Evolutionary conservation across 129 eudicot species (phyloP).

Genomic region (Chrysanthemum seticuspe): DNA sequence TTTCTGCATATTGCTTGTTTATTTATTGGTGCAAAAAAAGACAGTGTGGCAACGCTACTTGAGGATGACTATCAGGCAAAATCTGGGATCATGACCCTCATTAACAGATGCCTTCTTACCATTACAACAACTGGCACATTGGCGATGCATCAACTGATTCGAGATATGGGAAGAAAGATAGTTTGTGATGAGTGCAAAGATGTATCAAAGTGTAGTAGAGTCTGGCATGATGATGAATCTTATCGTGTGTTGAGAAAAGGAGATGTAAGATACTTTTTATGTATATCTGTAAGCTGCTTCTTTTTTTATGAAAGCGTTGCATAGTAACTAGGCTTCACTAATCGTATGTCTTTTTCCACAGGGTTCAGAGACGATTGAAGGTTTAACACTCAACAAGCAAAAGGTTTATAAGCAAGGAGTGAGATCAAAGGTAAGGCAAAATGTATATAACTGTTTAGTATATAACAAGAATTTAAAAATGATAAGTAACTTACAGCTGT

Average conservation of each 20-base stretch:
- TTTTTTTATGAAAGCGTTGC: background rate
- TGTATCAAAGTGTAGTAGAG: constrained; percentile 7
- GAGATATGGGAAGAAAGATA: constrained; percentile 17
- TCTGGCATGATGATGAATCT: background rate
- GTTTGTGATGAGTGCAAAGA: constrained; percentile 4
- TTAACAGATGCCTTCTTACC: constrained; percentile 20
- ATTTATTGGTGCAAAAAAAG: background rate
- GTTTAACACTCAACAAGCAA: constrained; percentile 4
- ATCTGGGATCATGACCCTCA: constrained; percentile 4
- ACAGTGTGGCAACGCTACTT: background rate
- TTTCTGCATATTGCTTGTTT: constrained; percentile 24
- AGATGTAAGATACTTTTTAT: constrained; percentile 30
- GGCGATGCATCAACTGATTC: constrained; percentile 12
- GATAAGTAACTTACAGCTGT: no score
- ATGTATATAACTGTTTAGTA: no score
- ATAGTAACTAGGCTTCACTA: background rate
- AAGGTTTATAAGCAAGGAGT: no score
- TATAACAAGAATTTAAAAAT: no score
- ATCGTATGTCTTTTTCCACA: background rate
- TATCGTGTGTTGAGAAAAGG: constrained; percentile 13
- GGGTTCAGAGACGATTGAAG: constrained; percentile 35
- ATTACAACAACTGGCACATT: background rate
- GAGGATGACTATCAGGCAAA: background rate
- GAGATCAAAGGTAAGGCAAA: no score
- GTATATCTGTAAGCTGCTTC: background rate